Conservation (phyloP, 2,329 filamentous ascomycete genomes). For the Cladophialophora exuberans region DNA sequence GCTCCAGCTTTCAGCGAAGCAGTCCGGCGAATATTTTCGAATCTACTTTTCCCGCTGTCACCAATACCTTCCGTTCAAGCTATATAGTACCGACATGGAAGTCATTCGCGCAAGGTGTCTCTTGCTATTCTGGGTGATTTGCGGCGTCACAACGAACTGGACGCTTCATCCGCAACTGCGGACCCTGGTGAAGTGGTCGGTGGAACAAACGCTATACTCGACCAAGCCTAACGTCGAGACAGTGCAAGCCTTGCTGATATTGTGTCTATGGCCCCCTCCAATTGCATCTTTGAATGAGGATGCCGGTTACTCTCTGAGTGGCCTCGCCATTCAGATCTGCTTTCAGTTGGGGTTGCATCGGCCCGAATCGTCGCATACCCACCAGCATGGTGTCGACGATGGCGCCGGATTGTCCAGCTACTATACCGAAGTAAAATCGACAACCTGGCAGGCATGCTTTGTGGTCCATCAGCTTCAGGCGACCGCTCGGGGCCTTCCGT, state of each 20-base stretch:
- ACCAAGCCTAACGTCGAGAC: conserved; percentile 26
- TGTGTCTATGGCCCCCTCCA: conserved; percentile 35
- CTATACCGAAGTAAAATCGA: conserved; percentile 14
- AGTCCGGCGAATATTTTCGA: conserved; percentile 18
- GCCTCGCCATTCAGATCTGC: conserved; percentile 28
- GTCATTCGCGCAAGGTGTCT: conserved; percentile 13
- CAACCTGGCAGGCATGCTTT: conserved; percentile 33
- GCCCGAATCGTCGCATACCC: too few species aligned
- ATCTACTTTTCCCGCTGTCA: conserved; percentile 21
- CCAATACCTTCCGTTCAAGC: conserved; percentile 18
- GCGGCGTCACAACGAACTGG: conserved; percentile 13
- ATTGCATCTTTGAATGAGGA: conserved; percentile 29
- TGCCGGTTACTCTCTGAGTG: conserved; percentile 26
- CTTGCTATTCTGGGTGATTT: conserved; percentile 22
- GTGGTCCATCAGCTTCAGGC: conserved; percentile 25
- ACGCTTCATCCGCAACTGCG: conserved; percentile 6
- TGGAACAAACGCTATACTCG: conserved; percentile 26
- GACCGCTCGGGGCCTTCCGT: conserved; percentile 14
- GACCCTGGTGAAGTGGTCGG: conserved; percentile 21
- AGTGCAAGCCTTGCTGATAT: conserved; percentile 31
- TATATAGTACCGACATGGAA: conserved; percentile 14
- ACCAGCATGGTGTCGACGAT: conserved; percentile 26
- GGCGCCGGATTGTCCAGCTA: conserved; percentile 26
- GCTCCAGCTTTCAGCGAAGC: conserved; percentile 14
- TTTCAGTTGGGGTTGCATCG: conserved; percentile 32